These are phyloP conservation scores for Hibiscus trionum DNA, from an alignment of 345 rosid genomes.

Conservation along the genomic window DNA sequence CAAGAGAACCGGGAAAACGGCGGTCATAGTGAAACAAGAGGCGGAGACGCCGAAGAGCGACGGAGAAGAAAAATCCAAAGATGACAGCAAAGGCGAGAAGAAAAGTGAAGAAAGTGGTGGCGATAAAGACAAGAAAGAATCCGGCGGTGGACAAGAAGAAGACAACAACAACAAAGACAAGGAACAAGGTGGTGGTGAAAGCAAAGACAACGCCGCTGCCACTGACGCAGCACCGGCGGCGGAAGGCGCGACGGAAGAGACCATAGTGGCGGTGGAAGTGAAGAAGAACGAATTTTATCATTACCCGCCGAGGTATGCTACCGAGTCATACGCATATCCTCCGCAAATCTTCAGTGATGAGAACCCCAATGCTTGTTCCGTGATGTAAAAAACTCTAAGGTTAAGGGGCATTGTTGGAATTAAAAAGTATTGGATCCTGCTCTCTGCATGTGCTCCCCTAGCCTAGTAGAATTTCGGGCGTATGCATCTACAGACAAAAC, in stretches of 20 bases:
- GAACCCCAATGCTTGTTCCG: constrained; percentile 16
- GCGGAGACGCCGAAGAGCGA: constrained; percentile 31
- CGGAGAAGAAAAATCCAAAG: constrained; percentile 40
- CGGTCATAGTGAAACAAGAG: constrained; percentile 51
- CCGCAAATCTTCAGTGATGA: constrained; percentile 17
- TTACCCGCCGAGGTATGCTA: constrained; percentile 39
- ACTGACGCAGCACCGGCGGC: background rate
- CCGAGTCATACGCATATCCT: constrained; percentile 47
- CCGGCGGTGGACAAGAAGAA: constrained; percentile 7
- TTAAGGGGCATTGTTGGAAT: constrained; percentile 1
- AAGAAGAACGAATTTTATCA: constrained; percentile 50
- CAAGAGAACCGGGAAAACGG: constrained; percentile 79
- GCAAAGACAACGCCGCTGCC: background rate
- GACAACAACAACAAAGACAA: constrained; percentile 5
- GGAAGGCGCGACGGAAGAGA: constrained; percentile 24
- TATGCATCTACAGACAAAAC: background rate
- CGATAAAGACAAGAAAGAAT: constrained; percentile 20
- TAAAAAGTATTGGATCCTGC: constrained; percentile 1
- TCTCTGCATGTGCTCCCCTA: background rate
- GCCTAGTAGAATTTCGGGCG: background rate
- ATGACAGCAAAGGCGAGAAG: constrained; percentile 33
- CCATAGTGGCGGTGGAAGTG: constrained; percentile 43
- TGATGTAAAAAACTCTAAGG: constrained; percentile 4
- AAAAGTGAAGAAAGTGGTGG: constrained; percentile 28
- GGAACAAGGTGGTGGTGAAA: background rate